Conservation (phyloP, 1,139 yeast genomes). For the Saccharomyces pastorianus region DNA sequence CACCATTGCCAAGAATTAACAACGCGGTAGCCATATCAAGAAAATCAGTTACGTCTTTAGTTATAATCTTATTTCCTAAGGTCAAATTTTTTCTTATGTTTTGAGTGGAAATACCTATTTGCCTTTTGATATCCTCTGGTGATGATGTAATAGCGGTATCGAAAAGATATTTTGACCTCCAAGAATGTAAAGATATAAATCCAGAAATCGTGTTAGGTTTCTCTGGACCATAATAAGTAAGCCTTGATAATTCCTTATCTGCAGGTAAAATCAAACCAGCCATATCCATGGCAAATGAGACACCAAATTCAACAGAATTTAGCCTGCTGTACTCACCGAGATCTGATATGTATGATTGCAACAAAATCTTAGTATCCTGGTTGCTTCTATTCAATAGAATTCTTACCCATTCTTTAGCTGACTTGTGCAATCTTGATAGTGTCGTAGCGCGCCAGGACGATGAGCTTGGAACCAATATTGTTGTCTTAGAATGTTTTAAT, state of each 20-base stretch:
- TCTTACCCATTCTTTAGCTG: slow-evolving; percentile 62
- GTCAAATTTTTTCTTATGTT: slow-evolving; percentile 18
- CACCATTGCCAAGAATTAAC: slow-evolving; percentile 39
- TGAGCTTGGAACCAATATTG: slow-evolving; percentile 67
- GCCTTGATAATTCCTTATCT: slow-evolving; percentile 47
- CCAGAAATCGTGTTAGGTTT: slow-evolving; percentile 58
- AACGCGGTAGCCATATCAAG: slow-evolving; percentile 43
- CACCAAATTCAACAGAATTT: slow-evolving; percentile 58
- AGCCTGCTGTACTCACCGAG: slow-evolving; percentile 27
- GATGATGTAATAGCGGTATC: slow-evolving; percentile 29
- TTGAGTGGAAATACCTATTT: slow-evolving; percentile 19
- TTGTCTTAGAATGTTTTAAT: slow-evolving; percentile 53
- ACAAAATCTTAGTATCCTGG: slow-evolving; percentile 67
- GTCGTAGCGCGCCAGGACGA: slow-evolving; percentile 69
- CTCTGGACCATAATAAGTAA: slow-evolving; percentile 27
- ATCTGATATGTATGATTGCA: slow-evolving; percentile 65
- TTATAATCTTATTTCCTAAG: slow-evolving; percentile 24
- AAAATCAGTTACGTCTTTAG: slow-evolving; percentile 35
- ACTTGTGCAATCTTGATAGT: slow-evolving; percentile 48
- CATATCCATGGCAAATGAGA: slow-evolving; percentile 83
- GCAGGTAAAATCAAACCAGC: slow-evolving; percentile 63
- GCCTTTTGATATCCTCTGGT: slow-evolving; percentile 19
- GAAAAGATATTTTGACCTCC: slow-evolving; percentile 48
- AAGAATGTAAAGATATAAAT: slow-evolving; percentile 68
- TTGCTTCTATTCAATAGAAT: slow-evolving; percentile 48